Base-by-base conservation (phyloP, 2,329 filamentous ascomycete genomes). In the Aureobasidium sp. region DNA sequence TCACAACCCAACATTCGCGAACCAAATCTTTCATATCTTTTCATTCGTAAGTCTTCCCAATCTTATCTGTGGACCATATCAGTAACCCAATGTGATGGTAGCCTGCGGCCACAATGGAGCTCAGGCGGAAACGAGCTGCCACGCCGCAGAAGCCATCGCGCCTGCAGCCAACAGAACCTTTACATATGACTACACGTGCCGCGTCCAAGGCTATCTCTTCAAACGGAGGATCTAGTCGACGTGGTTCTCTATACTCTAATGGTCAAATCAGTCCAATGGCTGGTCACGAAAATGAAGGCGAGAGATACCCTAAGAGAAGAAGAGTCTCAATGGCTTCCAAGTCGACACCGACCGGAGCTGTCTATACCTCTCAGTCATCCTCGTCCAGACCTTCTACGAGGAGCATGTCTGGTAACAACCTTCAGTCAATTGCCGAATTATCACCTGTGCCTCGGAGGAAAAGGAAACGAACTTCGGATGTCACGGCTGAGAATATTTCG, bases 161-260 rank as follows among this genome's bases (percentile, higher is more conserved):
- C 67, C 76, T 78, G 65, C 74, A 76, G 70, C 77, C 77, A 65
- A 76, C 77, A 63, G 73, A 75, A 70, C 76, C 77, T 59, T 71
- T 78, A 68, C 77, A 78, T 70, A 80, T 80, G 78, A 79, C 77
- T 56, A 74, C 78, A 42, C 66, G 67, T 49, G 66, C 66, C 40
- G 68, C 61, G 17, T 63, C 61, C 24, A 63, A 63, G 42, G 56
- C 61, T 27, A 29, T n/a, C 31, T 62, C 61, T 35, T 63, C 61
- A 11, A 57, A 49, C 31, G 60, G 60, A 12, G 60, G 60, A 4
- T 62, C 60, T 22, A 63, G 54, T 33, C 54, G 61, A 14, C 56
- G 61, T n/a, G 54, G 54, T 39, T 63, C 61, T 15, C 37, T 63
- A 12, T 45, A 50, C 19, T 58, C 61, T 7, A 62, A 62, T 52